Percentiles rank a stretch among this genome's conserved stretches.
These are phyloP conservation scores for Stachybotrys chlorohalonatus DNA, from an alignment of 2,329 filamentous ascomycete species.

Conservation along the genomic window DNA sequence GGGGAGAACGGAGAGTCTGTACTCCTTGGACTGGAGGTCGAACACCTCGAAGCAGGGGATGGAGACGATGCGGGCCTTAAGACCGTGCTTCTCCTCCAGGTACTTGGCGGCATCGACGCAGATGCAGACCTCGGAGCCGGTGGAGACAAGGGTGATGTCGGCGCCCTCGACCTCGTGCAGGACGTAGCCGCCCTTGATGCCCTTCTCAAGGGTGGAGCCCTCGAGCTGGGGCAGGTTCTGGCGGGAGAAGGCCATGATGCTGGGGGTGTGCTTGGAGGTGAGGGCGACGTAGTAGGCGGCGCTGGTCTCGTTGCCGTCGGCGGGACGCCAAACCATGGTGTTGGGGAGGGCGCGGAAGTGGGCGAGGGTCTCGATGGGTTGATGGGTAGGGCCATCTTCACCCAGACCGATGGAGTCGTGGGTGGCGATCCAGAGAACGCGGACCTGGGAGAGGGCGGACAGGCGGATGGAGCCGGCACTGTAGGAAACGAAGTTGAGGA, in stretches of 20 bases:
- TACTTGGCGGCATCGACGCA: slow-evolving; percentile 88
- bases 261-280: slow-evolving; percentile 81
- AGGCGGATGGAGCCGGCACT: slow-evolving; percentile 92
- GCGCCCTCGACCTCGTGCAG: slow-evolving; percentile 77
- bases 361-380: slow-evolving; percentile 95
- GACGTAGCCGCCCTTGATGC: slow-evolving; percentile 92
- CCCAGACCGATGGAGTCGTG: slow-evolving; percentile 99
- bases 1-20: slow-evolving; percentile 85
- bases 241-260: slow-evolving; percentile 87
- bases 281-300: slow-evolving; percentile 95
- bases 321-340: slow-evolving; percentile 98
- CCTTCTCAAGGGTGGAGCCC: slow-evolving; percentile 81
- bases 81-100: slow-evolving; percentile 77
- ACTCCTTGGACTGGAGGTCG: slow-evolving; percentile 87
- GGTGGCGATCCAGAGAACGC: slow-evolving; percentile 90
- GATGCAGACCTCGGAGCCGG: slow-evolving; percentile 92
- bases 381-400: slow-evolving; percentile 97
- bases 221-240: slow-evolving; percentile 98
- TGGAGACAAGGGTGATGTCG: slow-evolving; percentile 82
- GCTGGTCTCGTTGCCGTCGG: slow-evolving; percentile 96
- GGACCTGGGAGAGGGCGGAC: slow-evolving; percentile 82
- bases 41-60: slow-evolving; percentile 97
- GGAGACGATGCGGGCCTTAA: slow-evolving; percentile 87
- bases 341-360: slow-evolving; percentile 99
- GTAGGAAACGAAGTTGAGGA: slow-evolving; percentile 99